These are phyloP conservation scores for Pseudogymnoascus sp. DNA, from an alignment of 2,329 filamentous ascomycete species.

Conservation along the genomic window DNA sequence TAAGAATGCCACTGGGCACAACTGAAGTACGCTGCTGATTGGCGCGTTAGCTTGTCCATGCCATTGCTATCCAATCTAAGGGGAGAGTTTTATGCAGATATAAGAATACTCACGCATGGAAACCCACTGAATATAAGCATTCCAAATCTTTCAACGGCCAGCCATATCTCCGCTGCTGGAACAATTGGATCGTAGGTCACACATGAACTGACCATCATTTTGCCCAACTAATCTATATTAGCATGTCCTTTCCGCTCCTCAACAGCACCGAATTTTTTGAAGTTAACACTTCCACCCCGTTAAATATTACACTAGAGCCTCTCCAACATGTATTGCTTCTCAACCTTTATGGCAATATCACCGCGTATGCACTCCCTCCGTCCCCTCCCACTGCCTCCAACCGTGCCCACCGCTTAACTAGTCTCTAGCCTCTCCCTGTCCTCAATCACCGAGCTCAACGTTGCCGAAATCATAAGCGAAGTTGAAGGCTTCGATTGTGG, in stretches of 20 bases:
- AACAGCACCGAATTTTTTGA: background rate
- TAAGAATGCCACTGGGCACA: background rate
- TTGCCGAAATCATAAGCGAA: too few relatives aligned
- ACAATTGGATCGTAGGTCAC: background rate
- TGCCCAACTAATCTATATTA: background rate
- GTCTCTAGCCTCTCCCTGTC: background rate
- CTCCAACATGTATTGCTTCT: background rate
- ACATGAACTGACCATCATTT: background rate
- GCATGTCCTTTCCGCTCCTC: background rate
- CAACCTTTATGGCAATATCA: background rate
- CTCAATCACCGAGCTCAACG: too few relatives aligned
- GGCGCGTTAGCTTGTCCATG: background rate
- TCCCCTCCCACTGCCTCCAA: background rate
- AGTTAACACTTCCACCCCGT: background rate
- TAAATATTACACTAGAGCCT: background rate
- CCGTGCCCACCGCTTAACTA: background rate
- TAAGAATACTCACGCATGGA: background rate
- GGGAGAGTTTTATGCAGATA: too few relatives aligned
- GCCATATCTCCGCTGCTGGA: background rate
- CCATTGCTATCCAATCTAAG: background rate
- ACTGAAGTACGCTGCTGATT: background rate
- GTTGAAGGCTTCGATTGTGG: background rate
- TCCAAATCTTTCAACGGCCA: background rate
- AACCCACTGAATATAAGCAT: background rate
- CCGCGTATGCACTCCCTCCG: background rate